phyloP scores from a whole-genome alignment of 164 flowering plant genomes.

The Macadamia integrifolia region DNA sequence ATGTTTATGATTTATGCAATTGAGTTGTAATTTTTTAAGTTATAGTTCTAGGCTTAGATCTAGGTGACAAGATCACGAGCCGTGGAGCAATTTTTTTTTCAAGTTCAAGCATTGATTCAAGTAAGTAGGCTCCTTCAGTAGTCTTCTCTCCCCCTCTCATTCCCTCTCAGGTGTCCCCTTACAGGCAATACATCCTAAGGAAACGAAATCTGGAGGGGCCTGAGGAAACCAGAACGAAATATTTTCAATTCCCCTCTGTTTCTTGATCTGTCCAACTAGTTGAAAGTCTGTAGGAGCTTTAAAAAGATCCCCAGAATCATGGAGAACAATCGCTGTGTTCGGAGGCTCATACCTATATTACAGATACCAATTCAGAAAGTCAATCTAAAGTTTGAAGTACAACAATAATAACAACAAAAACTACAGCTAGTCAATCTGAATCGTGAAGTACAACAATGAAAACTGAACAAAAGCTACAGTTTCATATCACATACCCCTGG shows the following conservation, averaged over 20 bases:
- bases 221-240: conserved; percentile 91
- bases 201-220: conserved; percentile 91
- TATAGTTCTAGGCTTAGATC: too few relatives aligned
- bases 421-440: conserved; percentile 2
- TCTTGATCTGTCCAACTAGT: conserved; percentile 77
- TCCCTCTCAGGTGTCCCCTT: conserved; percentile 74
- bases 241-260: conserved; percentile 61
- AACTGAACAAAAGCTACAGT: conserved; percentile 2
- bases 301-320: conserved; percentile 54
- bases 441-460: background rate
- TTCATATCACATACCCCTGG: conserved; percentile 50
- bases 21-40: too few relatives aligned
- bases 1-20: too few relatives aligned
- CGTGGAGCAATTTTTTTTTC: too few relatives aligned
- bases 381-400: conserved; percentile 6
- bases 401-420: conserved; percentile 1
- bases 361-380: conserved; percentile 6
- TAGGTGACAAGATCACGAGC: too few relatives aligned
- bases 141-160: too few relatives aligned
- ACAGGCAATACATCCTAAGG: conserved; percentile 88
- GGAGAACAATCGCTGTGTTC: conserved; percentile 65
- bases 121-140: too few relatives aligned
- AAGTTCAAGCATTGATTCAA: too few relatives aligned
- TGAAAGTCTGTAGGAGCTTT: conserved; percentile 67
- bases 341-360: conserved; percentile 84